These are phyloP conservation scores for Candida dajiaensis DNA, from an alignment of 805 yeast species.

Conservation along the genomic window DNA sequence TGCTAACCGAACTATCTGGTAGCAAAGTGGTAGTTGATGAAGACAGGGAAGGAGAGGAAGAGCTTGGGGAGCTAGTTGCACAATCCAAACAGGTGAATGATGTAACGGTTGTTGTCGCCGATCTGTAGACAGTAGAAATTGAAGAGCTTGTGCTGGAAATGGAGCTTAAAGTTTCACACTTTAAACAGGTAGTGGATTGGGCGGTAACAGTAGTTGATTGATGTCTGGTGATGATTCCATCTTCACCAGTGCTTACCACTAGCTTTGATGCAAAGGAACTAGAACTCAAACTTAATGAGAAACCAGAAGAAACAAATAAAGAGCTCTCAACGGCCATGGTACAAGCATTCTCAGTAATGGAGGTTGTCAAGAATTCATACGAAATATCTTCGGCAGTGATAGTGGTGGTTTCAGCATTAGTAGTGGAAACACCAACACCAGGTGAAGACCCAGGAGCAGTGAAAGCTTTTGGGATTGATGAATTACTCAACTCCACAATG, in stretches of 20 bases:
- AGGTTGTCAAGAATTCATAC: neutral
- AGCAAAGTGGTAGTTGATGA: neutral
- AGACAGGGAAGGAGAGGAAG: neutral
- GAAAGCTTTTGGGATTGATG: slow-evolving; percentile 13
- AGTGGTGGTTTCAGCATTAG: neutral
- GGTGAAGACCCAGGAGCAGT: slow-evolving; percentile 6
- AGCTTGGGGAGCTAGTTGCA: neutral
- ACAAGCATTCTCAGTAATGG: neutral
- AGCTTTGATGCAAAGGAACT: neutral
- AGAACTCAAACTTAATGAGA: neutral
- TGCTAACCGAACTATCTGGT: neutral
- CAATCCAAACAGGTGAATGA: neutral
- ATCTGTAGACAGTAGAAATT: neutral
- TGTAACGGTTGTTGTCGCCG: neutral
- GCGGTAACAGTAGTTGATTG: neutral
- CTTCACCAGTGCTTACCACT: neutral
- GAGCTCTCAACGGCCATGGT: neutral
- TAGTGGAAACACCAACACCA: neutral
- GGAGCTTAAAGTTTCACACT: neutral
- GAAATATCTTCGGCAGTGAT: neutral
- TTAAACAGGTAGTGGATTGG: neutral
- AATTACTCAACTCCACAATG: slow-evolving; percentile 12
- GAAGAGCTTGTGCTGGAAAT: neutral
- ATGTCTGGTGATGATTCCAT: neutral
- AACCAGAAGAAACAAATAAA: neutral